phyloP scores from a whole-genome alignment of 129 eudicot species.

The Artemisia argyi region DNA sequence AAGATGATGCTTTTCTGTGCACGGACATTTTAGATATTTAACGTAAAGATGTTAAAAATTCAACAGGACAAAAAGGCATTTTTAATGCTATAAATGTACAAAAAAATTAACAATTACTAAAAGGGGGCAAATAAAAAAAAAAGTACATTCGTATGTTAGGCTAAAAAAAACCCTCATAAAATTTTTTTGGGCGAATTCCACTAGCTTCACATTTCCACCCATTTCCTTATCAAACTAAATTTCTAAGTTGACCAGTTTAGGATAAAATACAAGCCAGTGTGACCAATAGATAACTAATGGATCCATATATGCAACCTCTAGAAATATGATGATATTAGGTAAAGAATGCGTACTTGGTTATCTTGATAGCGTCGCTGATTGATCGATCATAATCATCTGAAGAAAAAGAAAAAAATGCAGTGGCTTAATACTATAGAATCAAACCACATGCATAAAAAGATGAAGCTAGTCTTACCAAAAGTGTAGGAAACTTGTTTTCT shows the following conservation, averaged over 20 bases:
- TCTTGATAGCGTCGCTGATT: constrained; percentile 87
- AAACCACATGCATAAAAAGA: background rate
- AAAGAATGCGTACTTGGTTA: constrained; percentile 66
- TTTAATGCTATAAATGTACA: no score
- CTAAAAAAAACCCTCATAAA: no score
- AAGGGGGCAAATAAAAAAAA: no score
- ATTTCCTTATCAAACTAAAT: background rate
- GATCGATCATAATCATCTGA: constrained; percentile 97
- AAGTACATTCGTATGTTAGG: no score
- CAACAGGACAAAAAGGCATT: no score
- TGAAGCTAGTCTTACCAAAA: constrained; percentile 59
- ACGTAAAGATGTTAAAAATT: no score
- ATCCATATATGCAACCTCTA: background rate
- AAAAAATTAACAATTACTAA: no score
- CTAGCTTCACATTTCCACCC: background rate
- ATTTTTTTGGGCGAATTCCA: no score
- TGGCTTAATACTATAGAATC: constrained; percentile 1
- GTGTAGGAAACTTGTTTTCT: constrained; percentile 97
- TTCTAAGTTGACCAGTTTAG: background rate
- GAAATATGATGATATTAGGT: no score
- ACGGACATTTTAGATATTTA: no score
- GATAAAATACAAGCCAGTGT: background rate
- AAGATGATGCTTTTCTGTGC: no score
- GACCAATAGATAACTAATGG: no score
- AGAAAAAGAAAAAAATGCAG: background rate